Conservation (phyloP, 148 eudicot species). For the Euryodendron excelsum region DNA sequence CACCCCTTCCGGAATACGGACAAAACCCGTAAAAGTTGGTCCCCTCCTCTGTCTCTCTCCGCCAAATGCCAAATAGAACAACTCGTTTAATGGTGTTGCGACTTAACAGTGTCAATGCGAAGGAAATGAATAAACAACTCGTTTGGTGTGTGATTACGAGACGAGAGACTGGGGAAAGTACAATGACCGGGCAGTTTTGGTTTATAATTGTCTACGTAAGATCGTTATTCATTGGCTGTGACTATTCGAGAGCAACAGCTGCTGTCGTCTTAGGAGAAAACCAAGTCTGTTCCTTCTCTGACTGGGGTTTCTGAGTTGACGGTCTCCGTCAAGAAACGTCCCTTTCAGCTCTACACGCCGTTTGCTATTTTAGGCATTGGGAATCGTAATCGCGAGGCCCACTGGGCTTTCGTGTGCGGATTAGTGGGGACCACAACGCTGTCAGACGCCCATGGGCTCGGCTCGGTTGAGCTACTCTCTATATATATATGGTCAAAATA, state of each 20-base stretch:
- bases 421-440: conserved; percentile 12
- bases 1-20: conserved; percentile 26
- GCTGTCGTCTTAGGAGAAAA: not conserved
- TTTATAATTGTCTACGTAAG: not conserved
- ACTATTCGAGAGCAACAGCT: not conserved
- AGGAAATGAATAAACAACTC: not conserved
- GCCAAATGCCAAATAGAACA: not conserved
- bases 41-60: conserved; percentile 10
- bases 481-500: no score
- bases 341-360: conserved; percentile 2
- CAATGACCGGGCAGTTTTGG: not conserved
- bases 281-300: not conserved
- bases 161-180: not conserved
- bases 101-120: not conserved
- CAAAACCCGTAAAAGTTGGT: conserved; percentile 15
- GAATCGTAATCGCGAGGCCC: not conserved
- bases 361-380: conserved; percentile 11
- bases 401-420: conserved; percentile 3
- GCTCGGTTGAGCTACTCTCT: not conserved
- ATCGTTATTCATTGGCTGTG: not conserved
- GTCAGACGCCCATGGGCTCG: not conserved
- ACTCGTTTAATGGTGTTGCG: no score
- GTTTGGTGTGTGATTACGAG: not conserved
- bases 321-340: conserved; percentile 16
- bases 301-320: conserved; percentile 5